Evolutionary conservation across 495 filamentous ascomycete species (phyloP).

Genomic region (Tetracladium setigerum): DNA sequence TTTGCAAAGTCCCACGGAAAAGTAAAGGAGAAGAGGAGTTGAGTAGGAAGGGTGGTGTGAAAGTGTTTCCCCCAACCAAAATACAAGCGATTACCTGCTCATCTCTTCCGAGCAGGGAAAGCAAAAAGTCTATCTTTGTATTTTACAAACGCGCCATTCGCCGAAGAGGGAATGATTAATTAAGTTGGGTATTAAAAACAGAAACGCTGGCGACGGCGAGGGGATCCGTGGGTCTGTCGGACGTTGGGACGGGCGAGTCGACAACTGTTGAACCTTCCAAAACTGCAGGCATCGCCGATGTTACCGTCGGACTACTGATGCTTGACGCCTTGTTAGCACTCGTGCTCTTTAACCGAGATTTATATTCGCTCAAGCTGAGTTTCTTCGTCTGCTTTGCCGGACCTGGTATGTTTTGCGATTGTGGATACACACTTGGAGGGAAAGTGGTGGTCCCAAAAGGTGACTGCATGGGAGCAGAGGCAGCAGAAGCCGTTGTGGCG

Average conservation of each 20-base stretch:
- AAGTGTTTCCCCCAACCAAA: too few relatives aligned
- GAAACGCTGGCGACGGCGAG: not conserved
- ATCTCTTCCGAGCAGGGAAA: too few relatives aligned
- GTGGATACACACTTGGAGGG: constrained; percentile 33
- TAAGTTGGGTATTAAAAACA: too few relatives aligned
- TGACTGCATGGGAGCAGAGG: constrained; percentile 40
- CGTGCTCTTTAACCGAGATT: constrained; percentile 39
- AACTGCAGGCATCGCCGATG: not conserved
- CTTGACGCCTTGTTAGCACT: constrained; percentile 8
- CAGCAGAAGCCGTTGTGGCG: constrained; percentile 35
- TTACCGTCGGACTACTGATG: constrained; percentile 11
- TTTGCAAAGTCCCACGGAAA: too few relatives aligned
- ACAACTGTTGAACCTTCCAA: constrained; percentile 15
- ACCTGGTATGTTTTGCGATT: constrained; percentile 39
- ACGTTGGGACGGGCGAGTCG: constrained; percentile 10
- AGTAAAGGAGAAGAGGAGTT: too few relatives aligned
- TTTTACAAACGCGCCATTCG: too few relatives aligned
- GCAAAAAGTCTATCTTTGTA: too few relatives aligned
- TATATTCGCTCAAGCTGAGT: constrained; percentile 68
- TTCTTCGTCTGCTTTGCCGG: constrained; percentile 58
- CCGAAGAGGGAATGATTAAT: too few relatives aligned
- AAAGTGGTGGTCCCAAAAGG: constrained; percentile 36
- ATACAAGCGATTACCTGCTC: too few relatives aligned
- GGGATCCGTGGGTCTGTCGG: constrained; percentile 9
- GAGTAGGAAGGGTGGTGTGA: too few relatives aligned